A percentile compares a stretch with the other conserved stretches of the same genome.
Evolutionary conservation across 768 basidiomycete genomes (phyloP).

Genomic region (Chalciporus chontae): DNA sequence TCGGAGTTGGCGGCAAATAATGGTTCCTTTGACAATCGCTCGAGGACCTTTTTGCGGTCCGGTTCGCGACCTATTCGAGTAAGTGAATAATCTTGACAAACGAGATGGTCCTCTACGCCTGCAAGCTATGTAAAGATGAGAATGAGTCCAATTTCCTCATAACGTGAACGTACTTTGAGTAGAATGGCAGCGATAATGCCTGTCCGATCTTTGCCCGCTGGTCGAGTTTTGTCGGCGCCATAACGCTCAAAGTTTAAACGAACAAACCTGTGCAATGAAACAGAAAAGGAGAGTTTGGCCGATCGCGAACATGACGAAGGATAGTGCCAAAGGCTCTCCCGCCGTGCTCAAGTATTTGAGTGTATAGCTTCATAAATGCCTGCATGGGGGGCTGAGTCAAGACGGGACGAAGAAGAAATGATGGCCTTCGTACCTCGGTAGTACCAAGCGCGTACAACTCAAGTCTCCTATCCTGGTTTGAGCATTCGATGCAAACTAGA

Average conservation of each 20-base stretch:
- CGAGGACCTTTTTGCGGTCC: constrained; percentile 65
- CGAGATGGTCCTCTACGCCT: constrained; percentile 60
- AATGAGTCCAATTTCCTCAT: not conserved
- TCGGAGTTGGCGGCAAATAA: constrained; percentile 69
- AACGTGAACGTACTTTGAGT: constrained; percentile 47
- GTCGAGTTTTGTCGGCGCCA: not conserved
- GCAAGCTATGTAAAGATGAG: constrained; percentile 49
- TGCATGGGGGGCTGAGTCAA: constrained; percentile 24
- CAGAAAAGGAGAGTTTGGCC: constrained; percentile 57
- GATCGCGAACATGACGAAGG: constrained; percentile 69
- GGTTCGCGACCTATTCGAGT: constrained; percentile 81
- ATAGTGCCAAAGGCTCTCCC: constrained; percentile 66
- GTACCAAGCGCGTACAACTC: constrained; percentile 77
- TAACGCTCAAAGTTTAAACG: not conserved
- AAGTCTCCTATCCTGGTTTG: constrained; percentile 30
- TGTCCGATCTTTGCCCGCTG: constrained; percentile 81
- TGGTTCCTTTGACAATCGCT: constrained; percentile 65
- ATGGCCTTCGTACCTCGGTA: constrained; percentile 53
- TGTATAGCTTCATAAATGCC: constrained; percentile 80
- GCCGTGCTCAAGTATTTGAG: constrained; percentile 76
- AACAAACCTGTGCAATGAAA: constrained; percentile 73
- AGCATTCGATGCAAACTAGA: not conserved
- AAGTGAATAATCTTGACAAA: constrained; percentile 73
- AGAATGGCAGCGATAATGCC: constrained; percentile 72
- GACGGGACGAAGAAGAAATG: not conserved